Percentiles rank a stretch among this genome's conserved stretches.
Conservation (phyloP, 192 early-diverging fungal genomes). For the Mortierella hygrophila region DNA sequence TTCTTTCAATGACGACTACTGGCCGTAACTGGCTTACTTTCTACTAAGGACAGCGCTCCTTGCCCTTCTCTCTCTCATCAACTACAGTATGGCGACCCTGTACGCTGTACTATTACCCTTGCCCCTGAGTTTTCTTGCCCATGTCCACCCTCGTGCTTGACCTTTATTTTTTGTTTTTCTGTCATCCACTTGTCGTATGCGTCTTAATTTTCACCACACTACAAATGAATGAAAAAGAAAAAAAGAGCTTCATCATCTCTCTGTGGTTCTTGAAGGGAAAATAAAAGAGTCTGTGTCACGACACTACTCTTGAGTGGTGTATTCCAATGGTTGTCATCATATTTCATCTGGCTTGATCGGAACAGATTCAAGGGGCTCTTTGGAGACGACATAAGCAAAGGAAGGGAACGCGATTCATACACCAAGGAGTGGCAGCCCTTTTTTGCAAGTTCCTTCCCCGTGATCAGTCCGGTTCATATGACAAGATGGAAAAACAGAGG, state of each 20-base stretch:
- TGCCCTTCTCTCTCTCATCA: not conserved
- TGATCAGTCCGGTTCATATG: not conserved
- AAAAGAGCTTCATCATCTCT: not conserved
- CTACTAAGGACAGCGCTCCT: not conserved
- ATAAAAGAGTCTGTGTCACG: not conserved
- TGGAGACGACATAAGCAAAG: not conserved
- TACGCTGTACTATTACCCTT: not conserved
- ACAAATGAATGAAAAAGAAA: not conserved
- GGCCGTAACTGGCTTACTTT: not conserved
- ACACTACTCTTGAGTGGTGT: not conserved
- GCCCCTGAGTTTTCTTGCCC: not conserved
- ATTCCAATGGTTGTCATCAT: constrained; percentile 9
- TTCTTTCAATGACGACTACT: not conserved
- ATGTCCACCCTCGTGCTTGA: not conserved
- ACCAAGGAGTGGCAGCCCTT: not conserved
- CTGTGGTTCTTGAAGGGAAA: not conserved
- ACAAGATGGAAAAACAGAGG: not conserved
- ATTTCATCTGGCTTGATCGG: constrained; percentile 31
- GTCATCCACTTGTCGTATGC: not conserved
- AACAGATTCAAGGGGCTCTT: constrained; percentile 19
- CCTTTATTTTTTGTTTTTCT: not conserved
- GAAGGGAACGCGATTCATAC: not conserved
- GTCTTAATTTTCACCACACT: not conserved
- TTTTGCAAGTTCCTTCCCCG: not conserved
- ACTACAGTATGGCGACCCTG: not conserved